Conservation (phyloP, 2,329 filamentous ascomycete genomes). For the Exophiala phaeomuriformis region DNA sequence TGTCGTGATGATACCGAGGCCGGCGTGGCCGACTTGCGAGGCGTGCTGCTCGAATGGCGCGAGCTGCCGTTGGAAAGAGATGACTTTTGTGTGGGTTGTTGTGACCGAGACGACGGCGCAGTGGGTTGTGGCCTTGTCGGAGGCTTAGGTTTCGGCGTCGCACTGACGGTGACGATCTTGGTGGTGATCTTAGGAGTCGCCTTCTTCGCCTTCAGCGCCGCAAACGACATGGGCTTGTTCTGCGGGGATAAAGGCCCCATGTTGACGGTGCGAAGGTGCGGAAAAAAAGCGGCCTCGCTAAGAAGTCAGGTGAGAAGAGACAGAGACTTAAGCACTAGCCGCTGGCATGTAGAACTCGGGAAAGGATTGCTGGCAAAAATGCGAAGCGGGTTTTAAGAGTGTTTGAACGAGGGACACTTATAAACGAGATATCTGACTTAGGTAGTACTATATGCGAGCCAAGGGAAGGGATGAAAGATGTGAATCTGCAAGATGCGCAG, state of each 20-base stretch:
- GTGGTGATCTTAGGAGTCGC: constrained; percentile 21
- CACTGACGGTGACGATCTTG: constrained; percentile 15
- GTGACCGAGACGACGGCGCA: not conserved
- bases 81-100: constrained; percentile 1
- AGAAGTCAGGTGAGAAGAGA: not conserved
- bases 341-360: not conserved
- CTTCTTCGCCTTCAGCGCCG: constrained; percentile 21
- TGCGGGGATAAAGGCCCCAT: constrained; percentile 18
- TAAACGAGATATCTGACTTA: no score
- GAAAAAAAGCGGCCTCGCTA: not conserved
- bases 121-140: constrained; percentile 5
- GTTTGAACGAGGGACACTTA: not conserved
- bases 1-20: constrained; percentile 20
- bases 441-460: no score
- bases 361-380: not conserved
- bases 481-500: not conserved
- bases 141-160: constrained; percentile 11
- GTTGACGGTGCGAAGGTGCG: not conserved
- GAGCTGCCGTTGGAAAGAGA: constrained; percentile 8
- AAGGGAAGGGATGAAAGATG: not conserved
- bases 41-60: constrained; percentile 4
- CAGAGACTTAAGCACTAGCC: constrained; percentile 1
- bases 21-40: constrained; percentile 23
- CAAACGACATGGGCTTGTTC: constrained; percentile 18
- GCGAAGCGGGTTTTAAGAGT: not conserved